Conservation (phyloP, 2,329 filamentous ascomycete genomes). For the Diplodia mutila region DNA sequence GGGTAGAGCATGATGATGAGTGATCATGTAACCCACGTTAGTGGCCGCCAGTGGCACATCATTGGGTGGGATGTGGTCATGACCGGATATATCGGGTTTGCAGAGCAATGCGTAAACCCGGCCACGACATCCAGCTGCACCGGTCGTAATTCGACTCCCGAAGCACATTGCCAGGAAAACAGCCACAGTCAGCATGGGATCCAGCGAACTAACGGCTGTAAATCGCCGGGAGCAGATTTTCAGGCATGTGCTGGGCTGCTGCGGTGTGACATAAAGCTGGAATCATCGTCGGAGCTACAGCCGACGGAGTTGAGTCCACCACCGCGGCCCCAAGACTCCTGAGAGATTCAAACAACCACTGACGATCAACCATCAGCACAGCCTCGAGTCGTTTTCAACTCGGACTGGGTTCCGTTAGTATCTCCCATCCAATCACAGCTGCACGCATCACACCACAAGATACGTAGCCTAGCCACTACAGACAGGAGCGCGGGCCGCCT, state of each 20-base stretch:
- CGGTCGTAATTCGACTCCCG: neutral
- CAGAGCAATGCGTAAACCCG: neutral
- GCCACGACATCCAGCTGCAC: neutral
- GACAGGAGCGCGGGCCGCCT: slow-evolving; percentile 6
- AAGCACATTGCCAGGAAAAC: neutral
- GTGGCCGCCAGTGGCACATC: neutral
- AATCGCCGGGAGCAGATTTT: neutral
- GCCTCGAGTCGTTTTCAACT: neutral
- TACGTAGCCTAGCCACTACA: neutral
- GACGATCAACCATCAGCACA: neutral
- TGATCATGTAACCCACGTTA: neutral
- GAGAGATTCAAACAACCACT: neutral
- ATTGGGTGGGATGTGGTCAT: neutral
- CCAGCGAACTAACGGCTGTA: neutral
- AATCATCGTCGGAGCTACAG: neutral
- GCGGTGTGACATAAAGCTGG: neutral
- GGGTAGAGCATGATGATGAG: neutral
- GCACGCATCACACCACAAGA: neutral
- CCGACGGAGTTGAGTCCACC: neutral
- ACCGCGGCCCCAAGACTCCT: neutral
- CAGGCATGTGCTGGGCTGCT: neutral
- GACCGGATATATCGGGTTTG: slow-evolving; percentile 1
- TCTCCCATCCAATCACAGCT: neutral
- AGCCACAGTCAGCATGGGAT: neutral
- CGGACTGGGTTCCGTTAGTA: neutral